These are phyloP conservation scores for Apophysomyces trapeziformis DNA, from an alignment of 371 early-diverging fungal genomes.

Conservation along the genomic window DNA sequence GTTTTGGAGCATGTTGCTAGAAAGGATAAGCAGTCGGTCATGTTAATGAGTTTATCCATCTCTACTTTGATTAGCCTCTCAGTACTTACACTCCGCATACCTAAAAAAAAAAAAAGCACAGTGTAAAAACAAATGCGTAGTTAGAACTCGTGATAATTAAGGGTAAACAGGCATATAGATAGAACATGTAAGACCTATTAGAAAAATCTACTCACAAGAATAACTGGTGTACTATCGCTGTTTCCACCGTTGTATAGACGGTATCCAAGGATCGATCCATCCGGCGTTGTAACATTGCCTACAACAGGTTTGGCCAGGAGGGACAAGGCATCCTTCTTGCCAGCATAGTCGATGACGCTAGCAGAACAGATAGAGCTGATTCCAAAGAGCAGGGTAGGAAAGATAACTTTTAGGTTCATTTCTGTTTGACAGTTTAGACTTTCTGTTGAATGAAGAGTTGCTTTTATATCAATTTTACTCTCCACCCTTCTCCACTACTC, in stretches of 20 bases:
- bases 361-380: background rate
- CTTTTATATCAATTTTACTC: background rate
- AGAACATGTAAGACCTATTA: background rate
- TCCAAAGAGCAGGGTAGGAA: background rate
- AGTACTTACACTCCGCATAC: background rate
- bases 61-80: background rate
- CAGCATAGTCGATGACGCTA: background rate
- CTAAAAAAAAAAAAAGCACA: background rate
- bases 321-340: background rate
- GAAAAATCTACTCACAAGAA: background rate
- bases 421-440: background rate
- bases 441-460: background rate
- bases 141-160: background rate
- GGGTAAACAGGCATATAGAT: background rate
- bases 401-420: background rate
- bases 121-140: background rate
- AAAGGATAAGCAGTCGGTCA: background rate
- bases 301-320: background rate
- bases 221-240: background rate
- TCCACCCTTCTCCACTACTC: background rate
- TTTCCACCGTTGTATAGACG: background rate
- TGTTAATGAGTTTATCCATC: background rate
- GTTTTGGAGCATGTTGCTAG: background rate
- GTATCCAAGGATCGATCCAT: background rate
- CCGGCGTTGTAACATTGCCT: background rate